Evolutionary conservation across 2,329 filamentous ascomycete genomes (phyloP), one percentile per base, ranked within the genome.

Genomic region (Epichloe aotearoae): DNA sequence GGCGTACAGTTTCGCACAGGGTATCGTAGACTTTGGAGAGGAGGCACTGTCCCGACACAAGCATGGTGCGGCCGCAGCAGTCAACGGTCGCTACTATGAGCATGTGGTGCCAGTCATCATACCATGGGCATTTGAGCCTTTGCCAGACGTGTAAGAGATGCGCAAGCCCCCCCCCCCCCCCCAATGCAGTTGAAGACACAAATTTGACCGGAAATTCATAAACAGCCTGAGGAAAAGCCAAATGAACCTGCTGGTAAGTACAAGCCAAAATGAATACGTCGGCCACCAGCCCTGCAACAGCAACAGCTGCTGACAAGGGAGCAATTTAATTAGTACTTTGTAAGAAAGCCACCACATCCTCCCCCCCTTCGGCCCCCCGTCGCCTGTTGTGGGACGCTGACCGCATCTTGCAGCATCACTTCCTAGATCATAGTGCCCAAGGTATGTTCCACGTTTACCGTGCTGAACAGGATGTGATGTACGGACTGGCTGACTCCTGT

Each of bases 381-480:
- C 5, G 5, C 10, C n/a, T 42, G 40, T 20, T 42, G 19, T 42
- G 40, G 11, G 14, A 42, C 40, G 12, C 40, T 42, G 19, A 42
- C 40, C 19, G 19, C 11, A 12, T 30, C 5, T 37, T 37, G 10
- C 37, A 71, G 65, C 74, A 78, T 56, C 76, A 80, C 59, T 80
- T 93, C 61, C 72, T 93, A 53, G 87, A 90, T 58, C 84, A 93
- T 64, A 93, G 87, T 3, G 86, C 86, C 7, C 78, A 80, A 53
- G 81, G 71, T 68, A 63, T 19, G 40, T 11, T 23, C 11, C 20
- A 19, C 19, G 19, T 42, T 26, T 42, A 12, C 8, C 39, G 19
- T 19, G 11, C 17, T 42, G 8, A 12, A 20, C 19, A 12, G 19
- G 10, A 12, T 26, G 19, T 20, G 40, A 20, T 26, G 40, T 20